Conservation (phyloP, 1,139 yeast species). For the Candida pseudocylindracea region DNA sequence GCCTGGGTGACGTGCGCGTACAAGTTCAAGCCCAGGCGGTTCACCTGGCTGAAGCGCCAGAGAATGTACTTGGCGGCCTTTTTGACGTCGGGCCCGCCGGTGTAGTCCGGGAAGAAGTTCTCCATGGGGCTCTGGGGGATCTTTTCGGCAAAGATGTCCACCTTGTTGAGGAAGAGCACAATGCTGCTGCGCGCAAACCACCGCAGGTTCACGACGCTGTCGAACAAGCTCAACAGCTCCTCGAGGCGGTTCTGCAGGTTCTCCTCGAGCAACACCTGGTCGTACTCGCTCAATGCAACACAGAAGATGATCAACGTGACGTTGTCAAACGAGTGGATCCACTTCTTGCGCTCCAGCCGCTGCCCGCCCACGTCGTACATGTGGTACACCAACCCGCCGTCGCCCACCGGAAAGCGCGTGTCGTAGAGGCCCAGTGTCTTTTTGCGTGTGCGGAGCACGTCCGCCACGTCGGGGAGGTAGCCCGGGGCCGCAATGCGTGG, state of each 20-base stretch:
- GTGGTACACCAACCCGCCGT: conserved; percentile 47
- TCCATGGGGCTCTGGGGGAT: conserved; percentile 66
- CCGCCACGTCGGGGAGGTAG: conserved; percentile 55
- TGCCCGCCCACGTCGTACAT: conserved; percentile 93
- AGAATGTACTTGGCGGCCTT: conserved; percentile 88
- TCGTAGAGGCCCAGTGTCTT: conserved; percentile 89
- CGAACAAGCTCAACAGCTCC: conserved; percentile 69
- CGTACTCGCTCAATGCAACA: conserved; percentile 79
- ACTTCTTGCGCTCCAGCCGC: conserved; percentile 75
- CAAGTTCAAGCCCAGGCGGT: conserved; percentile 60
- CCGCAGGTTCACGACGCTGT: conserved; percentile 79
- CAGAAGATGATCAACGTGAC: conserved; percentile 79
- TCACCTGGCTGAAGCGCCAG: conserved; percentile 77
- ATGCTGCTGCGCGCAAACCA: conserved; percentile 83
- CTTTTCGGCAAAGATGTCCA: conserved; percentile 77
- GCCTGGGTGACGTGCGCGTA: conserved; percentile 92
- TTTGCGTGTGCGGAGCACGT: conserved; percentile 69
- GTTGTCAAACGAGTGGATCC: conserved; percentile 93
- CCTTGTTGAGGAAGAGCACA: conserved; percentile 69
- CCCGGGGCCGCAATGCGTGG: conserved; percentile 31
- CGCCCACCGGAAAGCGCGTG: conserved; percentile 56
- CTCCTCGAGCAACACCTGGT: conserved; percentile 69
- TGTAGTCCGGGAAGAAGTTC: conserved; percentile 71
- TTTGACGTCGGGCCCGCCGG: conserved; percentile 71
- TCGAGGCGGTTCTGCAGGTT: conserved; percentile 61